phyloP scores from a whole-genome alignment of 768 basidiomycete genomes.

The Harrya chromipes region DNA sequence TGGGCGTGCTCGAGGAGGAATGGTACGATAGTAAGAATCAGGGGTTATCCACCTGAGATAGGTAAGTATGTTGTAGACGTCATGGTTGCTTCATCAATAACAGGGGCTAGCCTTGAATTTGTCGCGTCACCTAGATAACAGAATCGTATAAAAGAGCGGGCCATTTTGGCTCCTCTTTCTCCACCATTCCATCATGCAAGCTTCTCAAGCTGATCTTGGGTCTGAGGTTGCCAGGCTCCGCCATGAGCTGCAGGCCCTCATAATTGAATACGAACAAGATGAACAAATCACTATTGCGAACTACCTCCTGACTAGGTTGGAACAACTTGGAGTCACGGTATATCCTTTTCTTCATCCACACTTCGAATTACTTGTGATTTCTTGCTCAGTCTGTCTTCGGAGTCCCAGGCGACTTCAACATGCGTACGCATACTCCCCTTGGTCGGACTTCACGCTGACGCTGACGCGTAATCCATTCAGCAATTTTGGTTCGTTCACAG shows the following conservation, averaged over 20 bases:
- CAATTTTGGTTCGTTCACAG: constrained; percentile 25
- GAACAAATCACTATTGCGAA: constrained; percentile 50
- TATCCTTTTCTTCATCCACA: constrained; percentile 7
- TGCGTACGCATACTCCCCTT: constrained; percentile 37
- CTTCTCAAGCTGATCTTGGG: constrained; percentile 30
- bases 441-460: background rate
- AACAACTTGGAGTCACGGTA: constrained; percentile 64
- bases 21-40: constrained; percentile 18
- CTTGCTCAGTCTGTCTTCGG: constrained; percentile 68
- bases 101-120: too few species aligned
- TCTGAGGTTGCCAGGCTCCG: constrained; percentile 46
- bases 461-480: constrained; percentile 18
- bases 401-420: constrained; percentile 85
- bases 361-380: background rate
- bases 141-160: background rate
- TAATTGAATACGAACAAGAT: constrained; percentile 30
- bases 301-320: constrained; percentile 61
- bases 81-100: background rate
- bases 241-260: constrained; percentile 43
- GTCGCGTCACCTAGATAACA: background rate
- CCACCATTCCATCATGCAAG: constrained; percentile 14
- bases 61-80: background rate
- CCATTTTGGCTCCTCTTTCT: background rate
- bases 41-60: constrained; percentile 1
- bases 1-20: constrained; percentile 35